Evolutionary conservation across 129 eudicot species (phyloP), one percentile per base, ranked within the genome.

Genomic region (Daucus carota): DNA sequence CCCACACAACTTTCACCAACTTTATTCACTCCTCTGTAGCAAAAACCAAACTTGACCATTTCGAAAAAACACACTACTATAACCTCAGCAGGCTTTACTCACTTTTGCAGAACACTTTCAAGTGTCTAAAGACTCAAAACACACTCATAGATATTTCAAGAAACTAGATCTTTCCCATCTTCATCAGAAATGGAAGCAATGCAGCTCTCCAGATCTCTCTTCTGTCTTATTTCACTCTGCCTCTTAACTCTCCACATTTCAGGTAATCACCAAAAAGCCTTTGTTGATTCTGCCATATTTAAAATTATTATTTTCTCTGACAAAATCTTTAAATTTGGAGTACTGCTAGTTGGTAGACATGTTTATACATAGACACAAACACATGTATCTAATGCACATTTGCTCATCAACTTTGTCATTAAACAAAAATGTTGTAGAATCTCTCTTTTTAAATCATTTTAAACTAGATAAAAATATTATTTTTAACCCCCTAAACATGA

Each of bases 181-280:
- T 63, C 70, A 42, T 26, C 54, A 43, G 29, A 47, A 13, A 72
- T 41, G 57, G 57, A 72, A 43, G 38, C 34, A 72, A 72, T 72
- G 75, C 54, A 14, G 75, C 33, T 57, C 65, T 57, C 41, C 48
- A 72, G 54, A 72, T 72, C 75, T 72, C 75, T 72, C 75, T 24
- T 1, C 15, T 43, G 26, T 43, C 75, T 72, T 5, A 57, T 72
- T 1, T 26, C 28, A 5, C 22, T 72, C 57, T 72, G 24, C 54
- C 75, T 43, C 59, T 32, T 72, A 0, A 0, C n/a, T 4, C 54
- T 43, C 24, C 75, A 72, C 75, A 43, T 72, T 72, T 72, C 75
- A 42, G 75, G 75, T 63, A 62, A 26, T 31, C 70, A 14, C 26
- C 28, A 8, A 8, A 33, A 68, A 8, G 4, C 45, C 22, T 4